Base-by-base conservation (phyloP, 1,284 basidiomycete genomes). In the Athelia psychrophila region DNA sequence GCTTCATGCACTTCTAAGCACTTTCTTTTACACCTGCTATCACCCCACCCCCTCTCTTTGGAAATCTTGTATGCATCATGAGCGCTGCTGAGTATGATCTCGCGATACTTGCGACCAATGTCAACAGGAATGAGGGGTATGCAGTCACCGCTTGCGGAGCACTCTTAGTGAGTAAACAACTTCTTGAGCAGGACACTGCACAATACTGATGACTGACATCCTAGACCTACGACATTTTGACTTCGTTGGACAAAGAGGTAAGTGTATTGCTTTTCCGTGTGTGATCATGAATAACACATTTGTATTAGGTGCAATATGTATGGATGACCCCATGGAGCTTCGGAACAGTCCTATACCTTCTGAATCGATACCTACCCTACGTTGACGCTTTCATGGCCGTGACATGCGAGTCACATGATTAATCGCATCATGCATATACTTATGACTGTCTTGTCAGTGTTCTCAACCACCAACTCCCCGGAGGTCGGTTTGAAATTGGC, bases 321-420 rank as follows among this genome's bases (percentile, higher is more conserved):
- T 76, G 73, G 74, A 63, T 59, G 22, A 56, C 58, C 24, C 64
- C 68, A 9, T 66, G 69, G 60, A 61, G 66, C 2, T 54, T 69
- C 20, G 68, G 71, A 33, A 69, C 69, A 9, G 38, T 68, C 13
- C 59, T 75, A 15, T 75, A 73, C 58, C 57, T 72, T 30, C 51
- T 72, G 18, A 76, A 76, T 55, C 69, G 74, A 44, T 75, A 76
- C 54, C 58, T 71, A 38, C 74, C 74, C 2, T 74, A 75, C 54
- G 54, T 75, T 22, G 73, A 75, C 53, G 72, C 69, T 3, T 66
- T 74, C 48, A 44, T 75, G 52, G 62, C 64, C 18, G 55, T 75
- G n/a, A 56, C 65, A 25, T 53, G 72, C 69, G 50, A 33, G 70
- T 62, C 45, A 15, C 15, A 51, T 19, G 20, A 23, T 25, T 27